Conservation (phyloP, 2,329 filamentous ascomycete genomes). For the Botryosphaeria dothidea region DNA sequence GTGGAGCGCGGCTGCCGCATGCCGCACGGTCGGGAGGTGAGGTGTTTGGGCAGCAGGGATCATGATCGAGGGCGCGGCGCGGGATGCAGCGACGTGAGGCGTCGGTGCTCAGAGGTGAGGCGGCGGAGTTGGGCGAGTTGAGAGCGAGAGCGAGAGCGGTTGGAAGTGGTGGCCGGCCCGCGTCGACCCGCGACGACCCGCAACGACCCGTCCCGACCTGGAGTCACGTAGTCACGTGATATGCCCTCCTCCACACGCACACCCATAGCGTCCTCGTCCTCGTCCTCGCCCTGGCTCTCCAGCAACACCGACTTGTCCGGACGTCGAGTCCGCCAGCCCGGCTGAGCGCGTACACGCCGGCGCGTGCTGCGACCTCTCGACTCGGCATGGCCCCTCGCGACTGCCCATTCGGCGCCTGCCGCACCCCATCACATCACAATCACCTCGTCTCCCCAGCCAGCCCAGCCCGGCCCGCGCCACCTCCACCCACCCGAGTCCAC, state of each 20-base stretch:
- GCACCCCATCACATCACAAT: not conserved
- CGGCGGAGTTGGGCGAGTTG: not conserved
- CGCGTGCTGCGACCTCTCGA: no score
- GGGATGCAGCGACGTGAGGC: constrained; percentile 21
- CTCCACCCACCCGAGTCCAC: constrained; percentile 6
- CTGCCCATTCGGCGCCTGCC: no score
- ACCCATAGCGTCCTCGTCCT: no score
- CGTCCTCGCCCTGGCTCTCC: no score
- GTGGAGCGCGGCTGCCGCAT: constrained; percentile 38
- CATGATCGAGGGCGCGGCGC: constrained; percentile 29
- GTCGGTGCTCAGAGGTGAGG: not conserved
- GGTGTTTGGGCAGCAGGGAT: constrained; percentile 24
- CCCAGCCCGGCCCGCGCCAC: not conserved
- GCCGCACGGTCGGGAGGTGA: constrained; percentile 29
- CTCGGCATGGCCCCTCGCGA: no score
- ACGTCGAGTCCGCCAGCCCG: no score
- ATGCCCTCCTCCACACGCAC: no score
- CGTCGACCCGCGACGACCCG: no score
- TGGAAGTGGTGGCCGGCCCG: not conserved
- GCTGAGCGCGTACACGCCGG: no score
- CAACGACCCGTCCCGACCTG: no score
- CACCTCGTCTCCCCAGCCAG: not conserved
- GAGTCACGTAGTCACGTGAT: no score
- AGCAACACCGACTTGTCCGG: no score
- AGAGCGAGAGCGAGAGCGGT: not conserved